phyloP scores from a whole-genome alignment of 2,329 filamentous ascomycete genomes.

The Podosphaera fusca region DNA sequence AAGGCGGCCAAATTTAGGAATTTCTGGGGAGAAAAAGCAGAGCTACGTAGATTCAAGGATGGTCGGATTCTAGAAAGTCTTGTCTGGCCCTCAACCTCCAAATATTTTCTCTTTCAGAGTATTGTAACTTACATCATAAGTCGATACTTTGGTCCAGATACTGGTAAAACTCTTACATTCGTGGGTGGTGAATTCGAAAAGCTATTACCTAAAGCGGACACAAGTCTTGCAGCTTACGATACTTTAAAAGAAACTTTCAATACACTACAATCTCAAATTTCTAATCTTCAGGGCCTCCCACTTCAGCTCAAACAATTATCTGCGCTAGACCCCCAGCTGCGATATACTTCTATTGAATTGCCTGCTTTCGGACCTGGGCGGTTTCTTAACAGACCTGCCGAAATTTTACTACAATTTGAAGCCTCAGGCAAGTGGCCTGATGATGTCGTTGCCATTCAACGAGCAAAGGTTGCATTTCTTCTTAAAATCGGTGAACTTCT shows the following conservation, averaged over 20 bases:
- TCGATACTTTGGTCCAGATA: conserved; percentile 40
- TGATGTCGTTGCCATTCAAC: conserved; percentile 71
- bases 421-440: conserved; percentile 87
- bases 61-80: conserved; percentile 83
- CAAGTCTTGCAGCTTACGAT: conserved; percentile 34
- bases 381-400: conserved; percentile 32
- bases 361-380: conserved; percentile 23
- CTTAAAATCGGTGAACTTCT: conserved; percentile 43
- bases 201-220: conserved; percentile 18
- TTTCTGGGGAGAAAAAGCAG: conserved; percentile 89
- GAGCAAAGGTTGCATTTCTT: conserved; percentile 78
- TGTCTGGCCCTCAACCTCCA: conserved; percentile 50
- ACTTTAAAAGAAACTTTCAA: conserved; percentile 46
- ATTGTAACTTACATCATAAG: conserved; percentile 51
- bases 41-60: conserved; percentile 83
- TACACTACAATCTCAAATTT: conserved; percentile 52
- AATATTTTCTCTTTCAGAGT: conserved; percentile 48
- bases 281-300: conserved; percentile 59
- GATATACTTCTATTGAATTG: conserved; percentile 42
- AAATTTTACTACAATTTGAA: conserved; percentile 77
- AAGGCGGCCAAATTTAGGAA: conserved; percentile 61
- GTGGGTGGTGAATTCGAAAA: conserved; percentile 22
- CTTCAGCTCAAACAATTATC: conserved; percentile 66
- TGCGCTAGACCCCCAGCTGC: conserved; percentile 46
- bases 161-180: conserved; percentile 20